A percentile compares a stretch with the other conserved stretches of the same genome.
phyloP scores from a whole-genome alignment of 345 rosid genomes.

The Bruguiera parviflora region DNA sequence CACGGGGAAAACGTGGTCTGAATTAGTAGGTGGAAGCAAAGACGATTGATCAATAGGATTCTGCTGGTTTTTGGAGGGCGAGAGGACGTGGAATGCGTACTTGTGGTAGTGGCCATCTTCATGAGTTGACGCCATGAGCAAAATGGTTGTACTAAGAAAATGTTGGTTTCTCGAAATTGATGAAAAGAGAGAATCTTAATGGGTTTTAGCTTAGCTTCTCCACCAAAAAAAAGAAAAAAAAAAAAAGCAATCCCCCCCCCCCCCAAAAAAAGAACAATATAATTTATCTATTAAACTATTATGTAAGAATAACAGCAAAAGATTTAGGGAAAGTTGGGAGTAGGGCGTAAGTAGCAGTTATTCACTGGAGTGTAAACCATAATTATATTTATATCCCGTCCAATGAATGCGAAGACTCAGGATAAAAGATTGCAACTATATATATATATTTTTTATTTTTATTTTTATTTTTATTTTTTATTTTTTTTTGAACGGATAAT shows the following conservation, averaged over 20 bases:
- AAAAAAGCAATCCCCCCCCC: too few relatives aligned
- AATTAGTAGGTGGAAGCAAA: neutral
- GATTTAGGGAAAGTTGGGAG: neutral
- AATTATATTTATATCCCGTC: neutral
- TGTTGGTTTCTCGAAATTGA: slow-evolving; percentile 1
- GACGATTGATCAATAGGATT: neutral
- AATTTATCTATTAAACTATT: neutral
- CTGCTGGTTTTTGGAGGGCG: slow-evolving; percentile 1
- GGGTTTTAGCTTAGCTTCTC: neutral
- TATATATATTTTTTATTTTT: too few relatives aligned
- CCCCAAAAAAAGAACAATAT: too few relatives aligned
- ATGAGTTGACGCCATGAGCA: slow-evolving; percentile 27
- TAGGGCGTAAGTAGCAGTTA: too few relatives aligned
- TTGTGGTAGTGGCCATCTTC: neutral
- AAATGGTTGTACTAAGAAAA: slow-evolving; percentile 4
- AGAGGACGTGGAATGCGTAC: neutral
- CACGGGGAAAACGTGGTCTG: slow-evolving; percentile 43
- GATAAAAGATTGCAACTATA: neutral
- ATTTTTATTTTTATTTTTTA: too few relatives aligned
- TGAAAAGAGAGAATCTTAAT: slow-evolving; percentile 1
- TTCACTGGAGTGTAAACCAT: neutral
- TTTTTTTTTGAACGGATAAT: too few relatives aligned
- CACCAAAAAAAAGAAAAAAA: neutral
- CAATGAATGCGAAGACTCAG: slow-evolving; percentile 3
- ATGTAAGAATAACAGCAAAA: neutral